Percentiles rank a stretch among this genome's conserved stretches.
Evolutionary conservation across 1,284 basidiomycete genomes (phyloP).

Genomic region (Trametes sp.): DNA sequence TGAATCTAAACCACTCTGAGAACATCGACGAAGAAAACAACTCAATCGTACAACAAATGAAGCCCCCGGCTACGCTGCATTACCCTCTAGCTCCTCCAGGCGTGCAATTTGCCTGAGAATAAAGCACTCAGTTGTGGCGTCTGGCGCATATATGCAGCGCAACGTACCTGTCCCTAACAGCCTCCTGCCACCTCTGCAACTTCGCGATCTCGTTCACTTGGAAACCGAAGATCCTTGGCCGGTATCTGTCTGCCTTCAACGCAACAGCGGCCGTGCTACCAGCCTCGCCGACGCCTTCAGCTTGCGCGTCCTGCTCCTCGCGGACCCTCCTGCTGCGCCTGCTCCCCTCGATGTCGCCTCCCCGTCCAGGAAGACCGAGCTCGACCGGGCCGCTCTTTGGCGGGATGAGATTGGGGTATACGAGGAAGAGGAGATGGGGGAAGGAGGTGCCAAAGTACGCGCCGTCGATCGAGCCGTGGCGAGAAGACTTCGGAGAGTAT

Average conservation of each 20-base stretch:
- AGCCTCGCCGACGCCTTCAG: slow-evolving; percentile 66
- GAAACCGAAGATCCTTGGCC: slow-evolving; percentile 94
- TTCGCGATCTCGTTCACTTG: slow-evolving; percentile 93
- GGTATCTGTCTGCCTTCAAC: slow-evolving; percentile 87
- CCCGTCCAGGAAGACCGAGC: slow-evolving; percentile 39
- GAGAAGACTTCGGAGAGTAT: slow-evolving; percentile 93
- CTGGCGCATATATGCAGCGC: not conserved
- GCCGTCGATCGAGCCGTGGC: slow-evolving; percentile 95
- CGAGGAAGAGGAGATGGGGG: slow-evolving; percentile 94
- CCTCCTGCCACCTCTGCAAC: slow-evolving; percentile 92
- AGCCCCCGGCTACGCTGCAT: slow-evolving; percentile 15
- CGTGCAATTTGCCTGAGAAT: slow-evolving; percentile 53
- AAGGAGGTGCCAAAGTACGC: slow-evolving; percentile 98
- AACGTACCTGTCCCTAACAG: slow-evolving; percentile 77
- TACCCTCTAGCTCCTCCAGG: slow-evolving; percentile 54
- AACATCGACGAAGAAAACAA: not conserved
- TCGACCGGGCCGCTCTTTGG: slow-evolving; percentile 78
- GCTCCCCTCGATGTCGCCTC: slow-evolving; percentile 35
- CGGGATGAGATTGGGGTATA: slow-evolving; percentile 91
- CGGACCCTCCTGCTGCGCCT: slow-evolving; percentile 50
- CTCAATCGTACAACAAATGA: slow-evolving; percentile 22
- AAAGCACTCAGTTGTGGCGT: not conserved
- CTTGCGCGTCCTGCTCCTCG: slow-evolving; percentile 53
- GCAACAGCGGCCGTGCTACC: slow-evolving; percentile 82
- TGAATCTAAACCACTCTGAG: not conserved